Conservation (phyloP, 2,329 filamentous ascomycete species). For the Alternaria metachromatica region DNA sequence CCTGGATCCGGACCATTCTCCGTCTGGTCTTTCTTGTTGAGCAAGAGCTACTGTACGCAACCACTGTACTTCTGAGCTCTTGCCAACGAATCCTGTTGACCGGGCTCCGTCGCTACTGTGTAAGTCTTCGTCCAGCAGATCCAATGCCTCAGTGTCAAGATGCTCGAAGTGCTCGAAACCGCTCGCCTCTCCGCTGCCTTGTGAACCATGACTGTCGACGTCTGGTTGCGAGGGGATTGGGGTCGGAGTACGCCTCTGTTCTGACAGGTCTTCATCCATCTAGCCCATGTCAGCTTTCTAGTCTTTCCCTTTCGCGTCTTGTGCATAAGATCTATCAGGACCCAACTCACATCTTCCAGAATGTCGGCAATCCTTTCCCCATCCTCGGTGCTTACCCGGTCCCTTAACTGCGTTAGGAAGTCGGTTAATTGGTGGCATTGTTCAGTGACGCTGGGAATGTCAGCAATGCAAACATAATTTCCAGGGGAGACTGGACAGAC, state of each 20-base stretch:
- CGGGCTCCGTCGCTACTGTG: conserved; percentile 30
- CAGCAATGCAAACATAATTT: conserved; percentile 4
- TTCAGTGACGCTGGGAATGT: conserved; percentile 35
- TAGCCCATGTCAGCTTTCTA: conserved; percentile 18
- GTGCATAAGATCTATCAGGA: background rate
- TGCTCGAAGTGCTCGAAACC: conserved; percentile 17
- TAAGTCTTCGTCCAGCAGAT: conserved; percentile 39
- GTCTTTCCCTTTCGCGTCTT: background rate
- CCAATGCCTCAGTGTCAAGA: conserved; percentile 25
- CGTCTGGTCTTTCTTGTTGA: conserved; percentile 24
- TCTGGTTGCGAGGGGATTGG: conserved; percentile 24
- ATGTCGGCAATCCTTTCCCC: conserved; percentile 30
- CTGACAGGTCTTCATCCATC: conserved; percentile 38
- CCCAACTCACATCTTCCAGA: conserved; percentile 27
- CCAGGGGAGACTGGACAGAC: conserved; percentile 23
- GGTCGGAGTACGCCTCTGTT: conserved; percentile 19
- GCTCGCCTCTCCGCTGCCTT: conserved; percentile 12
- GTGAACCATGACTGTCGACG: conserved; percentile 24
- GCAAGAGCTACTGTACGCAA: conserved; percentile 33
- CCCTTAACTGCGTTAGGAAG: conserved; percentile 26
- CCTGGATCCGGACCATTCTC: conserved; percentile 6
- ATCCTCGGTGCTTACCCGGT: conserved; percentile 27
- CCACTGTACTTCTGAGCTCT: conserved; percentile 44
- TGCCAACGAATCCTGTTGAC: conserved; percentile 45
- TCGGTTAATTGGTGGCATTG: conserved; percentile 38